Percentiles rank a stretch among this genome's conserved stretches.
phyloP scores from a whole-genome alignment of 495 filamentous ascomycete species.

The Hyaloscypha finlandica region DNA sequence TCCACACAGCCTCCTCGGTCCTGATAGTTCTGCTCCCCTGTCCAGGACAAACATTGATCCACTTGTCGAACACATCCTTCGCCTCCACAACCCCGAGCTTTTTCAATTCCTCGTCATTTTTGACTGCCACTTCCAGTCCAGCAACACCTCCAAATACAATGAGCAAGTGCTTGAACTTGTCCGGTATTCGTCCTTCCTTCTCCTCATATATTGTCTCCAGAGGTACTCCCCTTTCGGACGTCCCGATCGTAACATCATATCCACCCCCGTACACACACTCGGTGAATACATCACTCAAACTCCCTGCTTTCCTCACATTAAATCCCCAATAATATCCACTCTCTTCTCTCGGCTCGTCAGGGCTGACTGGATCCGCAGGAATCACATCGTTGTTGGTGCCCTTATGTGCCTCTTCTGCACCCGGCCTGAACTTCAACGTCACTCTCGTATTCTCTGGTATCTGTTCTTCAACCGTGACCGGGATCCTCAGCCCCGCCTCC shows the following conservation, averaged over 20 bases:
- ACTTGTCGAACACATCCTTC: slow-evolving; percentile 71
- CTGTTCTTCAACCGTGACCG: slow-evolving; percentile 51
- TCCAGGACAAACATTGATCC: slow-evolving; percentile 72
- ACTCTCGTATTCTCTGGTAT: slow-evolving; percentile 64
- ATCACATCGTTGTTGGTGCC: slow-evolving; percentile 20
- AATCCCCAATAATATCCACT: slow-evolving; percentile 81
- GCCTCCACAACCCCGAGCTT: slow-evolving; percentile 56
- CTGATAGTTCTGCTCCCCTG: slow-evolving; percentile 77
- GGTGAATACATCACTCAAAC: slow-evolving; percentile 66
- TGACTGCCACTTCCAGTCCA: slow-evolving; percentile 69
- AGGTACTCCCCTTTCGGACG: slow-evolving; percentile 67
- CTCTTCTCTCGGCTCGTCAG: slow-evolving; percentile 61
- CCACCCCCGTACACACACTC: slow-evolving; percentile 63
- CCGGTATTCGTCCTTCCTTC: slow-evolving; percentile 44
- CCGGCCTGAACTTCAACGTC: slow-evolving; percentile 61
- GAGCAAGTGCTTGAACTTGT: slow-evolving; percentile 64
- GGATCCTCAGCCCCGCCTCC: slow-evolving; percentile 57
- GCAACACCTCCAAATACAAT: slow-evolving; percentile 73
- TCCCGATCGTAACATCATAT: slow-evolving; percentile 71
- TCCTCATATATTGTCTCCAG: slow-evolving; percentile 42
- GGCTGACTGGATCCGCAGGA: slow-evolving; percentile 56
- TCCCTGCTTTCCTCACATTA: slow-evolving; percentile 56
- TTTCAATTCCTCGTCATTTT: slow-evolving; percentile 61
- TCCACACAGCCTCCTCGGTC: slow-evolving; percentile 77
- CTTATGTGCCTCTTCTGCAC: slow-evolving; percentile 22